Base-by-base conservation (phyloP, 192 early-diverging fungal species). In the Entomortierella parvispora region DNA sequence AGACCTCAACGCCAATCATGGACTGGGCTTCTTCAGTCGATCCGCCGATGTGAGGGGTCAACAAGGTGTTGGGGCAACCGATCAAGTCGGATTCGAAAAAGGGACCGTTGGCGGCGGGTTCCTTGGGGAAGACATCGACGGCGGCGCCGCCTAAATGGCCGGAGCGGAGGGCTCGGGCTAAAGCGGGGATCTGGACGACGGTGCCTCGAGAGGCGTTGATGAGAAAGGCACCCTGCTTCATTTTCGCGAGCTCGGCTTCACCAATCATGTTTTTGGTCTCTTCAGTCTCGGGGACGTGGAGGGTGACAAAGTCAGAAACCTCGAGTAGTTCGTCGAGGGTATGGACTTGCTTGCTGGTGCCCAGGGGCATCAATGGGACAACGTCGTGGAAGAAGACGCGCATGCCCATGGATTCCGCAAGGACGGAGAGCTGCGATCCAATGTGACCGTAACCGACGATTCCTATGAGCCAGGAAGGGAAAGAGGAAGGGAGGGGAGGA, bases 191-290 rank as follows among this genome's bases (percentile, higher is more conserved):
- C 69, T 96, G 94, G 32, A 99, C 93, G 32, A 99, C 93, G 26
- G 94, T 97, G 17, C 98, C 98, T 23, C 98, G 90, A 49, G 93
- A 93, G 40, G 97, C 96, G 69, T 99, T 99, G 78, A 99, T 93
- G 56, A 99, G 84, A 77, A 93, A 96, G 12, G 91, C 81, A 42
- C 94, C 95, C 65, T 92, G 84, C 87, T 97, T 97, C 96, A 99
- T 99, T 44, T 85, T 65, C 31, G 80, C 79, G 56, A 97, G 81
- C 81, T 99, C 92, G 48, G 84, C 82, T 52, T 87, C 91, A 42
- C 93, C 93, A 82, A 99, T 97, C 97, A 99, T 99, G 85, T 96
- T 92, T 86, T 96, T 99, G 61, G 98, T 99, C 59, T 97, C 96
- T 47, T 94, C 91, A 1, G 94, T 93, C 82, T 98, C 97, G 47